Percentiles rank a stretch among this genome's conserved stretches.
Evolutionary conservation across 257 asterid species (phyloP).

Genomic region (Penstemon eatonii): DNA sequence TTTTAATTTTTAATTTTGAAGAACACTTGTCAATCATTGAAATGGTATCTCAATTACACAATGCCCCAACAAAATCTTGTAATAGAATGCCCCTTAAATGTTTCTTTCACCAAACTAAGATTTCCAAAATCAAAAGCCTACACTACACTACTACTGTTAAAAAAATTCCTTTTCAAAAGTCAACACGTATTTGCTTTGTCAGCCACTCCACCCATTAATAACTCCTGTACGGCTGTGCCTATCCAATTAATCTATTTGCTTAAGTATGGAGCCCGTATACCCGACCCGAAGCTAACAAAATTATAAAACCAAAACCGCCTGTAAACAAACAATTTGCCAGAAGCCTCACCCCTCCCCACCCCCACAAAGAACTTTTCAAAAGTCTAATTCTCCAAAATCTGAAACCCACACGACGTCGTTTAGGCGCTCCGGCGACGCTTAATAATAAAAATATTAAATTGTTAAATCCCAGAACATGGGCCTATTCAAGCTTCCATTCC

Average conservation of each 20-base stretch:
- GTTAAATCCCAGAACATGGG: conserved; percentile 44
- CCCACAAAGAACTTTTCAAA: conserved; percentile 36
- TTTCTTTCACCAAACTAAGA: no score
- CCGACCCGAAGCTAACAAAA: background rate
- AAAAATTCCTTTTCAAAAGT: background rate
- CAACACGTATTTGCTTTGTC: conserved; percentile 20
- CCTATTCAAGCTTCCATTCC: conserved; percentile 76
- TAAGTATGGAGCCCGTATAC: no score
- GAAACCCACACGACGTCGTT: conserved; percentile 33
- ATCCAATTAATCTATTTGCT: background rate
- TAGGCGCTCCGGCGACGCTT: conserved; percentile 33
- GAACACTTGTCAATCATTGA: no score
- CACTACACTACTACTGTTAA: no score
- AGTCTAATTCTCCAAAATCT: conserved; percentile 27
- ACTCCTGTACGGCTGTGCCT: no score
- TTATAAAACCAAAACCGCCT: conserved; percentile 16
- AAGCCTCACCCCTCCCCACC: conserved; percentile 30
- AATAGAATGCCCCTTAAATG: no score
- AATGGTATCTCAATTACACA: no score
- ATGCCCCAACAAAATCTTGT: no score
- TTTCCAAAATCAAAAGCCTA: no score
- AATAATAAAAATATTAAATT: background rate
- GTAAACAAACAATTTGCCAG: conserved; percentile 16
- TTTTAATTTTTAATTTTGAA: no score
- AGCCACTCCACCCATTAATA: conserved; percentile 1